These are phyloP conservation scores for Penicillium crystallinum DNA, from an alignment of 495 filamentous ascomycete species.

Conservation along the genomic window DNA sequence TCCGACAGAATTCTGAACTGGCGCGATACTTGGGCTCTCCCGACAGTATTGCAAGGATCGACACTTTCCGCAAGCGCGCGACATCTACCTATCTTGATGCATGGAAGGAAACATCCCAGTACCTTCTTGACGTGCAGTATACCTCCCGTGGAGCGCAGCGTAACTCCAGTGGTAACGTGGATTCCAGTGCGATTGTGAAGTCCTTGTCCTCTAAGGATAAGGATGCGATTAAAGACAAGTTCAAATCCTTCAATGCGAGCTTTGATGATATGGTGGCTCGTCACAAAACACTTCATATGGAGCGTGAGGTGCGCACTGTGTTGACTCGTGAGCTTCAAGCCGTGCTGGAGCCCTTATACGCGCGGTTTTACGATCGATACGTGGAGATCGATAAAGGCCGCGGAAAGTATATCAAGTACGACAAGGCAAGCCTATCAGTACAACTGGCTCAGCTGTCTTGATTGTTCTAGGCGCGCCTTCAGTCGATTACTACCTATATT, in stretches of 20 bases:
- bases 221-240: slow-evolving; percentile 94
- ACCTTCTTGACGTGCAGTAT: slow-evolving; percentile 87
- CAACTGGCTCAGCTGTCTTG: slow-evolving; percentile 40
- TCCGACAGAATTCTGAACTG: slow-evolving; percentile 71
- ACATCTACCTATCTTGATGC: slow-evolving; percentile 76
- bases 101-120: slow-evolving; percentile 80
- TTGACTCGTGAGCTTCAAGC: slow-evolving; percentile 77
- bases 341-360: slow-evolving; percentile 90
- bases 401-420: slow-evolving; percentile 96
- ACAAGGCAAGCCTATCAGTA: slow-evolving; percentile 60
- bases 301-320: slow-evolving; percentile 76
- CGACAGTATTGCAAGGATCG: slow-evolving; percentile 59
- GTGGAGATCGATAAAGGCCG: slow-evolving; percentile 96
- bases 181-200: slow-evolving; percentile 78
- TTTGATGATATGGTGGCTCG: slow-evolving; percentile 82
- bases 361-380: slow-evolving; percentile 93
- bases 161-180: slow-evolving; percentile 59
- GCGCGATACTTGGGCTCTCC: slow-evolving; percentile 60
- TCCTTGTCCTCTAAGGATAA: slow-evolving; percentile 80
- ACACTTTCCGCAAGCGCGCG: slow-evolving; percentile 81
- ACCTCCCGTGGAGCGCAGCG: slow-evolving; percentile 68
- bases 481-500: not conserved
- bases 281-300: slow-evolving; percentile 78
- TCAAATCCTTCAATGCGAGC: slow-evolving; percentile 79
- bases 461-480: not conserved